Evolutionary conservation across 2,329 filamentous ascomycete species (phyloP), one percentile per base, ranked within the genome.

Genomic region (Ceratocystis cubensis): DNA sequence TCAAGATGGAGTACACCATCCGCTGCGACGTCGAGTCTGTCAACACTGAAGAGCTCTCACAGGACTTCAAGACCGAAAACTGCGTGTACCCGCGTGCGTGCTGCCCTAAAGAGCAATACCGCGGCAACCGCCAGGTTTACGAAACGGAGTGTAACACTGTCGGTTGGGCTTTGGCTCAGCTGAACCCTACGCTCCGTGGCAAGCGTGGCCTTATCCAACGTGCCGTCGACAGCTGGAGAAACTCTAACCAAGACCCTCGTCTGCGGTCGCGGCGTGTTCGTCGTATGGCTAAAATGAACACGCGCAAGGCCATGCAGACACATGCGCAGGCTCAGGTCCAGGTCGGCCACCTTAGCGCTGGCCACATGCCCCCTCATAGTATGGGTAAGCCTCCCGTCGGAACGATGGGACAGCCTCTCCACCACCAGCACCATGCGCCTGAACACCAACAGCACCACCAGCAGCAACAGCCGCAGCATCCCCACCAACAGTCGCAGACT

Each of bases 1-100:
- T 97, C 71, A 99, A 99, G 84, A 96, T 97, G 91, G 92, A 97
- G 76, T 99, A 99, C 78, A 96, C 92, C 0, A 99, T 99, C 72
- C 88, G 94, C 64, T 97, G 94, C 75, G 94, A 97, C 72, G 94
- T 97, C 22, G 94, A 97, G 78, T 96, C 92, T 0, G 91, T 99
- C 69, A 91, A 92, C 73, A 91, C 93, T 57, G 91, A 96, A 66
- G 87, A 87, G 69, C 82, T 99, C 20, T 84, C 84, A 57, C 80
- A 84, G 70, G 93, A 97, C 70, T 97, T 97, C 82, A 97, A 96
- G 80, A 90, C 90, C 7, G 93, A 96, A 75, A 99, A 99, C 78
- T 97, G 94, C 75, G 94, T 99, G 15, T 99, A 97, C 74, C 94
- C 94, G 2, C 85, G 94, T 68, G 94, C 94, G 3, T 96, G 92